Conservation (phyloP, 306 rosid genomes). For the Fagus sylvatica region DNA sequence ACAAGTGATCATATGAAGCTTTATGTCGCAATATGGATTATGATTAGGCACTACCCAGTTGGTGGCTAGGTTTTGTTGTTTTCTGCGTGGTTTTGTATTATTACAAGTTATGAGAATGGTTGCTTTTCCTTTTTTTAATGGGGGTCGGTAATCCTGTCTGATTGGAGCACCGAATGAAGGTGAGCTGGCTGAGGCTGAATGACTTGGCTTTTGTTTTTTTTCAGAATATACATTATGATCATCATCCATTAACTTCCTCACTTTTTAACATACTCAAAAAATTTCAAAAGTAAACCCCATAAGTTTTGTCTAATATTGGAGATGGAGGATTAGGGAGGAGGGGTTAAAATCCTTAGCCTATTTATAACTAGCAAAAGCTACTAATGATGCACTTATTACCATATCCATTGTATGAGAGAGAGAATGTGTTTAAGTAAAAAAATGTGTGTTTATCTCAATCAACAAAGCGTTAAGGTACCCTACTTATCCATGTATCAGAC, state of each 20-base stretch:
- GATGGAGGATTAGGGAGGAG: background rate
- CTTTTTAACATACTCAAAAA: background rate
- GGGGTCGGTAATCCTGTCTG: conserved; percentile 18
- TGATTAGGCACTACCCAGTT: conserved; percentile 15
- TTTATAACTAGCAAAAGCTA: background rate
- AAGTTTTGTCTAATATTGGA: background rate
- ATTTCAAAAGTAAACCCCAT: background rate
- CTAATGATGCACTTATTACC: no score
- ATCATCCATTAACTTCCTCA: background rate
- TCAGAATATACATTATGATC: background rate
- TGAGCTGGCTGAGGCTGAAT: background rate
- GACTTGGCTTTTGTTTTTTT: background rate
- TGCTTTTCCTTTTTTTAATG: conserved; percentile 6
- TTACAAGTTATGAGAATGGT: background rate
- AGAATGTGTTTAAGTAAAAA: background rate
- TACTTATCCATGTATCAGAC: background rate
- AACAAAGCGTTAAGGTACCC: background rate
- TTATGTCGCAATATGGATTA: conserved; percentile 12
- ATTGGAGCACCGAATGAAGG: conserved; percentile 3
- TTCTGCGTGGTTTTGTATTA: background rate
- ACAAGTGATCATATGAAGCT: background rate
- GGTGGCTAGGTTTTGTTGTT: conserved; percentile 13
- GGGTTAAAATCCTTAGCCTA: background rate
- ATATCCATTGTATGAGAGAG: background rate
- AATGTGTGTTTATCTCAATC: background rate